These are phyloP conservation scores for Orbilia oligospora DNA, from an alignment of 2,329 filamentous ascomycete species.

Conservation along the genomic window DNA sequence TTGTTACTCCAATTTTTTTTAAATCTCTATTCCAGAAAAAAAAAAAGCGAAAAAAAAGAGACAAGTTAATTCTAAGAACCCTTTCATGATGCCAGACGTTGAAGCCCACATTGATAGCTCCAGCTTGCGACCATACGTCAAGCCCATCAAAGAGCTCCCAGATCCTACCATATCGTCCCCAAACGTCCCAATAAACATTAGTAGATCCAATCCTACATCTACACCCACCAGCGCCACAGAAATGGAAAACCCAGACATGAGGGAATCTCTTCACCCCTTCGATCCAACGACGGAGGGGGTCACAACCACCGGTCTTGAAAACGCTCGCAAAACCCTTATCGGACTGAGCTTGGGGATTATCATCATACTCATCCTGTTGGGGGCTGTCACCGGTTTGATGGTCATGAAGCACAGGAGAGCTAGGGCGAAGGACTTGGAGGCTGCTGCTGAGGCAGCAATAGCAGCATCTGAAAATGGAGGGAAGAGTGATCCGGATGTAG, in stretches of 20 bases:
- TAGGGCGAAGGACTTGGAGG: conserved; percentile 7
- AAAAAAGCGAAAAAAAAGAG: no score
- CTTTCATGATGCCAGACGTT: neutral
- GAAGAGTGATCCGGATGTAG: neutral
- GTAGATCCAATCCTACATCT: neutral
- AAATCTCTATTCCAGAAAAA: neutral
- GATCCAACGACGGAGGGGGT: neutral
- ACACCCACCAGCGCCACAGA: neutral
- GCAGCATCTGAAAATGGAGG: neutral
- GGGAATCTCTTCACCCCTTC: neutral
- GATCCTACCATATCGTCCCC: neutral
- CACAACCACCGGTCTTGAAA: neutral
- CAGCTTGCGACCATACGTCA: conserved; percentile 2
- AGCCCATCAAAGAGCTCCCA: conserved; percentile 6
- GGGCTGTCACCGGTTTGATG: neutral
- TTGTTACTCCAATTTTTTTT: neutral
- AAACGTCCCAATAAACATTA: neutral
- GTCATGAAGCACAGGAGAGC: neutral
- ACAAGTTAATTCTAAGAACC: neutral
- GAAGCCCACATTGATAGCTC: conserved; percentile 5
- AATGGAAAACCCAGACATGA: neutral
- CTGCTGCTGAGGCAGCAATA: neutral
- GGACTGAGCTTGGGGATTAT: conserved; percentile 15
- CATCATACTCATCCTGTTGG: neutral
- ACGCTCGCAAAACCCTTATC: conserved; percentile 1